Percentiles rank a stretch among this genome's conserved stretches.
phyloP scores from a whole-genome alignment of 495 filamentous ascomycete species.

The Lichina pygmaea region DNA sequence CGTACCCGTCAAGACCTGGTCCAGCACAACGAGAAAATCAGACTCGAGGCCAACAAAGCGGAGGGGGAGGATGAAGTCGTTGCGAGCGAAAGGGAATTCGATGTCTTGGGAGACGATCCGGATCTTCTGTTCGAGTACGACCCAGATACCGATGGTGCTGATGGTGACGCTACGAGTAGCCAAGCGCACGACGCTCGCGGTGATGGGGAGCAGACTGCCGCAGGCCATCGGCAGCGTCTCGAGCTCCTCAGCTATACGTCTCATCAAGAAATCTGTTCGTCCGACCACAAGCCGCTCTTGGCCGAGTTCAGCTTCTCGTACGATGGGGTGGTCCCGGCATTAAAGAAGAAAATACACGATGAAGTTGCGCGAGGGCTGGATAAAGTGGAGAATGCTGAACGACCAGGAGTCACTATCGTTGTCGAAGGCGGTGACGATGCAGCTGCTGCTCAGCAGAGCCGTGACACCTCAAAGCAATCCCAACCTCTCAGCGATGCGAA shows the following conservation, averaged over 20 bases:
- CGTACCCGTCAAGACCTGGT: constrained; percentile 43
- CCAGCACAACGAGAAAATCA: constrained; percentile 35
- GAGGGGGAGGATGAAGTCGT: constrained; percentile 69
- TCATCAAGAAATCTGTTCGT: constrained; percentile 68
- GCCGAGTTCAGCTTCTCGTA: constrained; percentile 59
- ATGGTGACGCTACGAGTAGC: constrained; percentile 18
- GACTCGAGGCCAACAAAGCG: constrained; percentile 10
- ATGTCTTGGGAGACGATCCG: constrained; percentile 30
- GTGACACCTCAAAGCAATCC: constrained; percentile 6
- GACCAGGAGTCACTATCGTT: constrained; percentile 63
- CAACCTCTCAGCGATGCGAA: constrained; percentile 11
- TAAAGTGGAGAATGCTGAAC: constrained; percentile 71
- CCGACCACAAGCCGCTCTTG: constrained; percentile 81
- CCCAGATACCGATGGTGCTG: constrained; percentile 44
- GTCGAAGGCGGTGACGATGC: constrained; percentile 25
- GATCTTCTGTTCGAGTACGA: constrained; percentile 77
- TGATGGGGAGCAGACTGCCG: constrained; percentile 20
- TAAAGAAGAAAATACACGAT: constrained; percentile 58
- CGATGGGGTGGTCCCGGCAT: constrained; percentile 55
- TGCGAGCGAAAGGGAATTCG: constrained; percentile 35
- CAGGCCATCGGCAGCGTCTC: constrained; percentile 32
- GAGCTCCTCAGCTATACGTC: constrained; percentile 44
- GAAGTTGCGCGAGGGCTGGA: constrained; percentile 78
- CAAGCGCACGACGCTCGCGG: too few relatives aligned
- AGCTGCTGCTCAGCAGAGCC: constrained; percentile 5